These are phyloP conservation scores for Linum trigynum DNA, from an alignment of 345 rosid species.

Conservation along the genomic window DNA sequence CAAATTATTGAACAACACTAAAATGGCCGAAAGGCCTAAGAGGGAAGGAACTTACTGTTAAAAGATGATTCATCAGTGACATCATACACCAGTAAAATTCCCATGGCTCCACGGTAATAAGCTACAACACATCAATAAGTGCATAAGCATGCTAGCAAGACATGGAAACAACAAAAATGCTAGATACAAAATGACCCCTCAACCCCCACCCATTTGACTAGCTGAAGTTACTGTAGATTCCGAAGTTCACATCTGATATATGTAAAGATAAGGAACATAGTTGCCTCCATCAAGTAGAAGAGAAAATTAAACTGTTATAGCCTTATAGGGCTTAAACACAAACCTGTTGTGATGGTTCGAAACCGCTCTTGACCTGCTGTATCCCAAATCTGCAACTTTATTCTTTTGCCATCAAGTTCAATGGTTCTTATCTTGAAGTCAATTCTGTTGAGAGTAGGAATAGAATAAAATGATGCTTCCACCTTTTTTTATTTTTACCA, in stretches of 20 bases:
- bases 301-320: not conserved
- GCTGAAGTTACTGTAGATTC: not conserved
- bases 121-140: not conserved
- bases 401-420: not conserved
- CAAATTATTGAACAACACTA: not conserved
- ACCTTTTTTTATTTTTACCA: not conserved
- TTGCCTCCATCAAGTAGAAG: not conserved
- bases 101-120: conserved; percentile 15
- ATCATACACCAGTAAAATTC: conserved; percentile 17
- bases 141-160: not conserved
- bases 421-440: conserved; percentile 3
- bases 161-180: not conserved
- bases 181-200: not conserved
- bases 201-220: not conserved
- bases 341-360: conserved; percentile 4
- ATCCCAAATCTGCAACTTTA: conserved; percentile 3
- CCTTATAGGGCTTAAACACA: not conserved
- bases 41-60: conserved; percentile 21
- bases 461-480: not conserved
- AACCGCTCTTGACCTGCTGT: conserved; percentile 2
- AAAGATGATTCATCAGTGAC: conserved; percentile 13
- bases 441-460: not conserved
- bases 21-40: not conserved
- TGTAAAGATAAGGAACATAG: not conserved
- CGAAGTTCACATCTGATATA: not conserved